Evolutionary conservation across 306 rosid species (phyloP).

Genomic region (Herpetospermum pedunculosum): DNA sequence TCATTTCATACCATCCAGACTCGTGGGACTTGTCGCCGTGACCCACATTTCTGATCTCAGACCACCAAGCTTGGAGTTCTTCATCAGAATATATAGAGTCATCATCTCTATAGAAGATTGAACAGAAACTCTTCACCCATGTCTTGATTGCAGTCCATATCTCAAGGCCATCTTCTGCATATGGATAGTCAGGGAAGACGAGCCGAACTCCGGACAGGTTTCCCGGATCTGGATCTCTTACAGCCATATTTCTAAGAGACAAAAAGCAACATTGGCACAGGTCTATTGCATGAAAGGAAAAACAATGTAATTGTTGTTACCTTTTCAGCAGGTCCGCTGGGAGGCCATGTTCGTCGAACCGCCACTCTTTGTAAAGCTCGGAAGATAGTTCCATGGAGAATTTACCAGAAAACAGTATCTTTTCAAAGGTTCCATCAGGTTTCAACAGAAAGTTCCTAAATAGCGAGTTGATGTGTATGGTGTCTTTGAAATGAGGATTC

Average conservation of each 20-base stretch:
- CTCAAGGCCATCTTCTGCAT: slow-evolving; percentile 64
- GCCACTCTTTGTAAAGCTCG: slow-evolving; percentile 60
- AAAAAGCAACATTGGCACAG: background rate
- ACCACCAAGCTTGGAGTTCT: slow-evolving; percentile 71
- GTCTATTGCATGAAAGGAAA: background rate
- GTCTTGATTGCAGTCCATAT: slow-evolving; percentile 60
- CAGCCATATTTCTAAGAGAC: slow-evolving; percentile 48
- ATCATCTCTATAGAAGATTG: slow-evolving; percentile 43
- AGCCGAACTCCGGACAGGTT: slow-evolving; percentile 49
- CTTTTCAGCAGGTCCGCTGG: slow-evolving; percentile 65
- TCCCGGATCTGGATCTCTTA: slow-evolving; percentile 25
- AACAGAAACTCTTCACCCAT: slow-evolving; percentile 54
- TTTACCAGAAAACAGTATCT: slow-evolving; percentile 41
- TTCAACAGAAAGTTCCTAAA: slow-evolving; percentile 33
- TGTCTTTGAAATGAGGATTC: slow-evolving; percentile 68
- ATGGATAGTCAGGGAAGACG: slow-evolving; percentile 56
- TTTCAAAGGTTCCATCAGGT: slow-evolving; percentile 55
- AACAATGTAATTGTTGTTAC: slow-evolving; percentile 18
- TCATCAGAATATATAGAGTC: slow-evolving; percentile 30
- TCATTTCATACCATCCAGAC: slow-evolving; percentile 41
- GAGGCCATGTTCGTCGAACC: slow-evolving; percentile 55
- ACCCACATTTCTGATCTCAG: slow-evolving; percentile 43
- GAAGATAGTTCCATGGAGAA: slow-evolving; percentile 55
- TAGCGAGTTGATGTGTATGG: slow-evolving; percentile 55
- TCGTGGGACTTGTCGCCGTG: slow-evolving; percentile 43